Conservation (phyloP, 768 basidiomycete genomes). For the Mycena belliarum region DNA sequence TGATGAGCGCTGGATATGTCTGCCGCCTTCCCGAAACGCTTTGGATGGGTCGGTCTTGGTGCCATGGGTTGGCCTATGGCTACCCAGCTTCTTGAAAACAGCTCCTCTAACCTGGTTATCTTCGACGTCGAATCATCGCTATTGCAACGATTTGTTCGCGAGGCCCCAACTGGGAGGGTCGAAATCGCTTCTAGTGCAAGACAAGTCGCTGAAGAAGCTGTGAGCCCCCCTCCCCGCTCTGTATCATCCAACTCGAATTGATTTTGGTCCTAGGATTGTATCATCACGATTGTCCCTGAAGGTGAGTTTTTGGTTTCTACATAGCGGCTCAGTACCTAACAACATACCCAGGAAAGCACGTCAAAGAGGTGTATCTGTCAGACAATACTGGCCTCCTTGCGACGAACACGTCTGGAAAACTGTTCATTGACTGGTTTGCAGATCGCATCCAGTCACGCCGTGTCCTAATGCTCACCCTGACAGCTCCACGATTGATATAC, state of each 20-base stretch:
- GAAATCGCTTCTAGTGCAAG: conserved; percentile 28
- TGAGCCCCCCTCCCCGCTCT: too few species aligned
- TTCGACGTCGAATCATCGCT: conserved; percentile 36
- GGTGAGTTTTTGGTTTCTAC: conserved; percentile 19
- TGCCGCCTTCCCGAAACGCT: conserved; percentile 21
- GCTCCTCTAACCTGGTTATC: conserved; percentile 30
- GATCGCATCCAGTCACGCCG: neutral
- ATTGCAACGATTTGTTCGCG: conserved; percentile 29
- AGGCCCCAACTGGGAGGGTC: conserved; percentile 23
- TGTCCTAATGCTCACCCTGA: neutral
- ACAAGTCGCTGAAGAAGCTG: conserved; percentile 39
- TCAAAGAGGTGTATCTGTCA: conserved; percentile 38
- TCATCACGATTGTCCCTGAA: conserved; percentile 45
- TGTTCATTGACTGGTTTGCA: conserved; percentile 46
- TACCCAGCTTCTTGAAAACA: conserved; percentile 34
- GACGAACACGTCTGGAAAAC: conserved; percentile 36
- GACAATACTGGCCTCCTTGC: conserved; percentile 37
- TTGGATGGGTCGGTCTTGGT: conserved; percentile 43
- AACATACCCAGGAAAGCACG: conserved; percentile 34
- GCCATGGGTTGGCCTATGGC: conserved; percentile 51
- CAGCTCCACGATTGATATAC: conserved; percentile 46
- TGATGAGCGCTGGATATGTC: conserved; percentile 17
- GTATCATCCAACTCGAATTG: neutral
- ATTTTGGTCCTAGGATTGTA: conserved; percentile 31
- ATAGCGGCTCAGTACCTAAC: neutral